These are phyloP conservation scores for Sporothrix brunneoviolacea DNA, from an alignment of 2,329 filamentous ascomycete species.

Conservation along the genomic window DNA sequence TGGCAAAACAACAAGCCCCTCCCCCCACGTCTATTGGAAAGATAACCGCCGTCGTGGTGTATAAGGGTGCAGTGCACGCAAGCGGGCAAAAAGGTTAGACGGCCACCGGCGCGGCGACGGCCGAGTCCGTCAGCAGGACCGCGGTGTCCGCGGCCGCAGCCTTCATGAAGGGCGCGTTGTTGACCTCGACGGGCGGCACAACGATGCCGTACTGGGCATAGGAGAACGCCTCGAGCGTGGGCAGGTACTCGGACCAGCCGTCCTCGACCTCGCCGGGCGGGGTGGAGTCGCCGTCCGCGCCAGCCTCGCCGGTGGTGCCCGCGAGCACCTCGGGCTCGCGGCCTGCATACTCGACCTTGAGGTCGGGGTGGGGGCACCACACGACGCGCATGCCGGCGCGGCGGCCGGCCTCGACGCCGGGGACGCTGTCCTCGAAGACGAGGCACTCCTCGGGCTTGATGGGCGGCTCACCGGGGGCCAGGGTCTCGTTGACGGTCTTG, in stretches of 20 bases:
- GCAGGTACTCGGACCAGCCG: conserved; percentile 53
- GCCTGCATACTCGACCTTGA: conserved; percentile 69
- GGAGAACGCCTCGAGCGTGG: conserved; percentile 47
- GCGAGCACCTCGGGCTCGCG: conserved; percentile 77
- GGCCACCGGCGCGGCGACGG: not conserved
- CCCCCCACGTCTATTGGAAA: too few species aligned
- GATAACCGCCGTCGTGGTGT: too few species aligned
- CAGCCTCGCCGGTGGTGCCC: conserved; percentile 66
- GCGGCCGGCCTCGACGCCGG: conserved; percentile 83
- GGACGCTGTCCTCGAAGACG: conserved; percentile 93
- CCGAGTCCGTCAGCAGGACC: conserved; percentile 14
- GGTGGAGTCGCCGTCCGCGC: conserved; percentile 42
- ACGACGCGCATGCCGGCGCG: conserved; percentile 91
- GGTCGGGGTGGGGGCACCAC: conserved; percentile 79
- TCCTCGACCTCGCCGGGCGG: conserved; percentile 52
- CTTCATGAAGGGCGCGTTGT: conserved; percentile 38
- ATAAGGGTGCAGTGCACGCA: too few species aligned
- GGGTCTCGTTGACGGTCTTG: conserved; percentile 70
- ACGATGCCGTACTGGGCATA: conserved; percentile 54
- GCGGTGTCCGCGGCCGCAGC: conserved; percentile 23
- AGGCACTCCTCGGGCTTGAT: conserved; percentile 82
- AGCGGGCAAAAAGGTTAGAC: not conserved
- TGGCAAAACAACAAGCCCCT: not conserved
- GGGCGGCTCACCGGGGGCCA: conserved; percentile 54
- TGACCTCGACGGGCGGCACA: conserved; percentile 37